Evolutionary conservation across 805 yeast species (phyloP), one percentile per base, ranked within the genome.

Genomic region (Myxozyma geophila): DNA sequence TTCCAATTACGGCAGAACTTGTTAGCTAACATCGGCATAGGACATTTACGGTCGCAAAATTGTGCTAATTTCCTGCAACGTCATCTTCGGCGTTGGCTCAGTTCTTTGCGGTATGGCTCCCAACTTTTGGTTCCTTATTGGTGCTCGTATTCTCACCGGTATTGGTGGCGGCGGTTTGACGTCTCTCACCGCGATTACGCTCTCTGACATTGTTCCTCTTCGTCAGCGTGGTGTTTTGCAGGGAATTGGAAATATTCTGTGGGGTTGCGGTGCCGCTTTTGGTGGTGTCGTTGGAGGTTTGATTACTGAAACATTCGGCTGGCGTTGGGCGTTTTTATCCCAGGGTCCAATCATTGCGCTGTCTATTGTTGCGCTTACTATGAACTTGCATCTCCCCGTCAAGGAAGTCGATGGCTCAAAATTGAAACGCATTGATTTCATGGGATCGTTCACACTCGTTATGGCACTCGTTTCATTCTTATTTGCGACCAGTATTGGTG

Each of bases 121-220:
- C 5, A 33, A 43, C 13, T 43, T 67, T 40, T 58, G 65, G 66
- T 52, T 59, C 44, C 63, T 70, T n/a, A 68, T 71, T 2, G 46
- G 41, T 40, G 73, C 72, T 0, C 80, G 96, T 70, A 87, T 90
- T 65, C 79, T 91, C 56, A 86, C 96, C 33, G 97, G 97, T 19
- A 82, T 89, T 60, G 97, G 97, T 12, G 96, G 96, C n/a, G 95
- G 96, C 6, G 97, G 97, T 0, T 83, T 91, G 71, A 84, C 87
- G 56, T 82, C 92, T 0, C 77, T 90, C 69, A 83, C 90, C 17
- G 87, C 96, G 7, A 88, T 91, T 62, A 82, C 92, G 1, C 82
- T 88, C 70, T 84, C 90, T 35, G 97, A 91, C 74, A 78, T 90
- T 53, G 87, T 92, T 35, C 86, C 95, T 1, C 62, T 88, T 64